Conservation (phyloP, 192 early-diverging fungal genomes). For the Lunasporangiospora selenospora region DNA sequence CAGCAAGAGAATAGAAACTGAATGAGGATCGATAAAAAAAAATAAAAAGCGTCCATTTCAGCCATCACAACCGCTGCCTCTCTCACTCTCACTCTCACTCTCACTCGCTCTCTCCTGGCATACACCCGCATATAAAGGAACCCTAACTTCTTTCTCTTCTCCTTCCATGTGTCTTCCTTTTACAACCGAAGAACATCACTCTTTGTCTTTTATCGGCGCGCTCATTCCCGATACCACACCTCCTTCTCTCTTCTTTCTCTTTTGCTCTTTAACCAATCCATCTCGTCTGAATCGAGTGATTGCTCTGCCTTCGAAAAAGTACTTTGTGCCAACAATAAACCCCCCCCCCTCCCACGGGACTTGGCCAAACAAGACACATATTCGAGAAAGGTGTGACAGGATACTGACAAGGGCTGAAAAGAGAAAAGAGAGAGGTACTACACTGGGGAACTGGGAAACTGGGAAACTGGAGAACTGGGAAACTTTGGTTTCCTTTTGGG, state of each 20-base stretch:
- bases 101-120: not conserved
- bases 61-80: too few species aligned
- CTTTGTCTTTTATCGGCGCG: not conserved
- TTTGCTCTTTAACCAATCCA: not conserved
- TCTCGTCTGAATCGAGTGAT: not conserved
- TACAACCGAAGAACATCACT: too few species aligned
- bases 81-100: not conserved
- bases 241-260: not conserved
- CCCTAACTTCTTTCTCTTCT: not conserved
- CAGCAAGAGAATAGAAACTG: too few species aligned
- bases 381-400: not conserved
- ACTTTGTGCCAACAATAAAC: not conserved
- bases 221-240: not conserved
- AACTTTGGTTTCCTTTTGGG: too few species aligned
- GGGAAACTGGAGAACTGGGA: not conserved
- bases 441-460: not conserved
- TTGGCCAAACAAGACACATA: too few species aligned
- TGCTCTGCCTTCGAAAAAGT: too few species aligned
- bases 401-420: conserved; percentile 2
- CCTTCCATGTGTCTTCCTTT: not conserved
- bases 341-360: not conserved
- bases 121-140: too few species aligned
- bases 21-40: conserved; percentile 2
- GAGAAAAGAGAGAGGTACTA: not conserved
- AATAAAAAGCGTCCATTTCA: too few species aligned